Evolutionary conservation across 2,329 filamentous ascomycete species (phyloP), one percentile per base, ranked within the genome.

Genomic region (Fusarium sublunatum): DNA sequence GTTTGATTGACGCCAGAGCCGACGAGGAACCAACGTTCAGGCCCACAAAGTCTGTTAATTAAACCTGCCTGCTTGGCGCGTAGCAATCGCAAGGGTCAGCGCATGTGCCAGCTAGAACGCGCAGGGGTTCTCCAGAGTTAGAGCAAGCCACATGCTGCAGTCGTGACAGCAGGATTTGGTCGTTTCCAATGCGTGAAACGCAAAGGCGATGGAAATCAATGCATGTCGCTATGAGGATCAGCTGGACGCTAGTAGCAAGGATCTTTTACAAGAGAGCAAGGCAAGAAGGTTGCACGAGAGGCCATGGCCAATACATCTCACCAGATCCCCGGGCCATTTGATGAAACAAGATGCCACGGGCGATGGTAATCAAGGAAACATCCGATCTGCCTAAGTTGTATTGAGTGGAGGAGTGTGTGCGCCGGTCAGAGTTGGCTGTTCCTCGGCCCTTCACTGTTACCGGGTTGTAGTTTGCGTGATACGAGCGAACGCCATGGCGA

Each of bases 401-500:
- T 28, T 36, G 19, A 24, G 40, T 24, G 40, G 41, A 34, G 12
- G 24, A 45, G 24, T 19, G 22, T 32, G 15, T 40, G 34, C 49
- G 40, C 40, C 49, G 32, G 24, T 39, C 41, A 32, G 28, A 38
- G 5, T 38, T 34, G 31, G 31, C 31, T 31, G 8, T n/a, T 36
- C 15, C 19, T 46, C 19, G 22, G 41, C 35, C 19, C 25, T 19
- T 28, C 43, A 45, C 28, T 41, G 29, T 43, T n/a, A 40, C 26
- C 24, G 36, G 25, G 39, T 42, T n/a, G n/a, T 36, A 39, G 31
- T 48, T 38, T 61, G 61, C 29, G 45, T 51, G 42, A 64, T 19
- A 41, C 36, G 51, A 41, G 15, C 39, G 34, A 19, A 40, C 51
- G 64, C 51, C 64, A 65, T 68, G 49, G 48, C 39, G 58, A 53